Percentiles rank a stretch among this genome's conserved stretches.
These are phyloP conservation scores for Aspergillus aculeatus DNA, from an alignment of 2,329 filamentous ascomycete species.

Conservation along the genomic window DNA sequence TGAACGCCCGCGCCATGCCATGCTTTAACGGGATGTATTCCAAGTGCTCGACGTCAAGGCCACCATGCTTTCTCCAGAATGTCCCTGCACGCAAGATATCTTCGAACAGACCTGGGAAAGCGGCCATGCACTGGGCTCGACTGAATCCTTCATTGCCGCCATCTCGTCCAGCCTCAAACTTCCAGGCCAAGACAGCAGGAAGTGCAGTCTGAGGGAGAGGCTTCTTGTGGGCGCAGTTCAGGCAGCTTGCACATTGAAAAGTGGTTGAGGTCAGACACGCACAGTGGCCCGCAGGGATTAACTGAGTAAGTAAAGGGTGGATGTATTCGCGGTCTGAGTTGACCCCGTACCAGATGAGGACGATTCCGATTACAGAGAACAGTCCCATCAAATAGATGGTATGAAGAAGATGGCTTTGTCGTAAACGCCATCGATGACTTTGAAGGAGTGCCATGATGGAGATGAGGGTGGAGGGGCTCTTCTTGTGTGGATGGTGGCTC, in stretches of 20 bases:
- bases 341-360: slow-evolving; percentile 35
- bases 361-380: slow-evolving; percentile 18
- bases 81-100: slow-evolving; percentile 31
- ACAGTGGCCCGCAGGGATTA: slow-evolving; percentile 42
- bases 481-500: not conserved
- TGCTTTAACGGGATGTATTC: slow-evolving; percentile 27
- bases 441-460: slow-evolving; percentile 23
- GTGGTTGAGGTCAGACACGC: slow-evolving; percentile 39
- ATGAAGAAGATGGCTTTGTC: slow-evolving; percentile 20
- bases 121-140: slow-evolving; percentile 29
- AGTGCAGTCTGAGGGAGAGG: slow-evolving; percentile 7
- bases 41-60: slow-evolving; percentile 27
- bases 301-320: slow-evolving; percentile 37
- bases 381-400: slow-evolving; percentile 23
- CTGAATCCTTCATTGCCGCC: slow-evolving; percentile 31
- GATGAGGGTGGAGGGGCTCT: slow-evolving; percentile 1
- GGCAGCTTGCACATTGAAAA: slow-evolving; percentile 39
- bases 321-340: slow-evolving; percentile 39
- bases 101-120: slow-evolving; percentile 40
- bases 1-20: slow-evolving; percentile 38
- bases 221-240: slow-evolving; percentile 25
- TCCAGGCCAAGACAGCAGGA: slow-evolving; percentile 24
- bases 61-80: slow-evolving; percentile 30
- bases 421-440: slow-evolving; percentile 23
- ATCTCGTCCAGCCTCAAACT: slow-evolving; percentile 34